Conservation (phyloP, 352 stramenopile genomes). For the Globisporangium iwayamae region DNA sequence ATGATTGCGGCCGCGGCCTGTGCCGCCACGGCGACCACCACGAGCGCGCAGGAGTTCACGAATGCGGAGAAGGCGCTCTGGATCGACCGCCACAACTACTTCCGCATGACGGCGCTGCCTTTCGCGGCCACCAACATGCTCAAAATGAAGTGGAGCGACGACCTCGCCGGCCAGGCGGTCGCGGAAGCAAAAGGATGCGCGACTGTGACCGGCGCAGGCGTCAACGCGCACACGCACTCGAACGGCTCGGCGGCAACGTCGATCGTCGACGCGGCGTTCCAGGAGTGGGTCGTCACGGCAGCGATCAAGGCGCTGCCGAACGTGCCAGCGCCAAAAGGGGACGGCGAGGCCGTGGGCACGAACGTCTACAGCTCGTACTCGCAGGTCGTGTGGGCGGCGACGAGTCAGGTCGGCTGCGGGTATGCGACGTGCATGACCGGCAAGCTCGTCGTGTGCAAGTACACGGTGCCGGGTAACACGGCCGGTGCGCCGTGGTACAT, state of each 20-base stretch:
- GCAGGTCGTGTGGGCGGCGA: slow-evolving; percentile 65
- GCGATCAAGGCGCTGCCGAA: slow-evolving; percentile 43
- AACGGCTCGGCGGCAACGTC: slow-evolving; percentile 17
- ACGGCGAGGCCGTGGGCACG: slow-evolving; percentile 42
- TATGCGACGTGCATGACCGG: slow-evolving; percentile 35
- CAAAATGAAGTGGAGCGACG: slow-evolving; percentile 53
- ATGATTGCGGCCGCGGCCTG: neutral
- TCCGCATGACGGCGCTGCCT: slow-evolving; percentile 65
- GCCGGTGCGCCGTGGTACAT: slow-evolving; percentile 55
- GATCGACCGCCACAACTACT: slow-evolving; percentile 79
- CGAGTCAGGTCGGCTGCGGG: slow-evolving; percentile 60
- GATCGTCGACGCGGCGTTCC: slow-evolving; percentile 50
- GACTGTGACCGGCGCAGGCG: slow-evolving; percentile 25
- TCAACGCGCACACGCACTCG: slow-evolving; percentile 49
- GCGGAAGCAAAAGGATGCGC: slow-evolving; percentile 38
- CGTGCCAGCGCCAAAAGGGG: slow-evolving; percentile 35
- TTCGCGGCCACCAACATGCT: slow-evolving; percentile 67
- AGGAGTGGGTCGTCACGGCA: slow-evolving; percentile 56
- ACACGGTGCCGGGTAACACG: slow-evolving; percentile 51
- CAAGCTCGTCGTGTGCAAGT: slow-evolving; percentile 58
- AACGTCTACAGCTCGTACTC: slow-evolving; percentile 75
- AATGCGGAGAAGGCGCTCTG: slow-evolving; percentile 51
- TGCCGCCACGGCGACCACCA: slow-evolving; percentile 1
- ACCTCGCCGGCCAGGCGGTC: slow-evolving; percentile 37
- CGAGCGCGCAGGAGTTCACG: slow-evolving; percentile 23